Percentiles rank a stretch among this genome's conserved stretches.
Conservation (phyloP, 108 stramenopile genomes). For the Cyclotella atomus region DNA sequence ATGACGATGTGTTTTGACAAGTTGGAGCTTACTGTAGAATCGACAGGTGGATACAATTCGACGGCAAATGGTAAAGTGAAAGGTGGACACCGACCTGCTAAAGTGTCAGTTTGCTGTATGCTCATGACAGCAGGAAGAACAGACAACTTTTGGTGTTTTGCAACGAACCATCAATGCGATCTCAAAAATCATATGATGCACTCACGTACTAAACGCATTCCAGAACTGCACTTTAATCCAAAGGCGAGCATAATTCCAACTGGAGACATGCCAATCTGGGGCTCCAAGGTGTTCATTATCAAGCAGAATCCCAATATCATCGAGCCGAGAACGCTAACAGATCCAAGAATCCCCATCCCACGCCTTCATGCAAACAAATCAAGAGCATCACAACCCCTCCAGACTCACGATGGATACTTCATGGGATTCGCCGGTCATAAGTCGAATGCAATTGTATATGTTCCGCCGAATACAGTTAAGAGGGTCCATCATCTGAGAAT, state of each 20-base stretch:
- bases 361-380: too few species aligned
- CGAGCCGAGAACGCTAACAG: not conserved
- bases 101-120: not conserved
- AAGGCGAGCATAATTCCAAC: not conserved
- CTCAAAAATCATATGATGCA: not conserved
- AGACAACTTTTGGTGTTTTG: not conserved
- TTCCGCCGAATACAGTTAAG: not conserved
- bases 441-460: not conserved
- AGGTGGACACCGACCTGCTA: not conserved
- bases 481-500: not conserved
- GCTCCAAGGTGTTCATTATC: not conserved
- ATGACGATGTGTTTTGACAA: not conserved
- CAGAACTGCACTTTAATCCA: not conserved
- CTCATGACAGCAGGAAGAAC: not conserved
- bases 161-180: not conserved
- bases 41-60: conserved; percentile 6
- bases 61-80: conserved; percentile 2
- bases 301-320: not conserved
- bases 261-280: not conserved
- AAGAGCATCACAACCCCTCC: not conserved
- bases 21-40: not conserved
- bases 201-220: not conserved
- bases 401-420: not conserved
- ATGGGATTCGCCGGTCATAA: not conserved
- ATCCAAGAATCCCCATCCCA: too few species aligned